phyloP scores from a whole-genome alignment of 2,329 filamentous ascomycete species.

The Chaetothyriales sp. region DNA sequence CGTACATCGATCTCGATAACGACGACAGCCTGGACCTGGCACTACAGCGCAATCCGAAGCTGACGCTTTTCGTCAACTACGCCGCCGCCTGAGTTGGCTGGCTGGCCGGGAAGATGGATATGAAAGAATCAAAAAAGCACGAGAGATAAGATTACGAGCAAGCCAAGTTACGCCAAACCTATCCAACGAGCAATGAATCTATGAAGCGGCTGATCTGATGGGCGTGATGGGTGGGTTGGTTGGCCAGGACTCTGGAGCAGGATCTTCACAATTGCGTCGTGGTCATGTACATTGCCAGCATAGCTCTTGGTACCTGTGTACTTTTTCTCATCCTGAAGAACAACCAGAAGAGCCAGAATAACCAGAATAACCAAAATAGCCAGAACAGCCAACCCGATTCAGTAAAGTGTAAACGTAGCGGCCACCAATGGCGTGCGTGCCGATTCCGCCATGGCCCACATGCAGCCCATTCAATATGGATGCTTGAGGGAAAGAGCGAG shows the following conservation, averaged over 20 bases:
- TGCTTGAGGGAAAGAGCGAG: neutral
- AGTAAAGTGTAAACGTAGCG: neutral
- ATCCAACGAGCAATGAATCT: neutral
- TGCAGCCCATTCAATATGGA: neutral
- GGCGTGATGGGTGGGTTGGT: neutral
- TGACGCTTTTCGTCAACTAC: slow-evolving; percentile 42
- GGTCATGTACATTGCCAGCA: neutral
- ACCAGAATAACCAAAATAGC: too few relatives aligned
- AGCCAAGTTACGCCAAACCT: neutral
- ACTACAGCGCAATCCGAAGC: slow-evolving; percentile 69
- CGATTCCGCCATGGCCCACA: neutral
- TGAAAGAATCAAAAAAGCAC: neutral
- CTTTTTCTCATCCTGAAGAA: neutral
- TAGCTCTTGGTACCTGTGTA: neutral
- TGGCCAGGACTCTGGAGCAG: neutral
- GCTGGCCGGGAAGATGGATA: neutral
- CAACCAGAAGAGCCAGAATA: too few relatives aligned
- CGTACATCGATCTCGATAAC: slow-evolving; percentile 59
- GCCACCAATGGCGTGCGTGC: neutral
- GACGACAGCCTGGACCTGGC: slow-evolving; percentile 71
- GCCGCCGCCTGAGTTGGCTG: slow-evolving; percentile 4
- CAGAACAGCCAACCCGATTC: too few relatives aligned
- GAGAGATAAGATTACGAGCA: neutral
- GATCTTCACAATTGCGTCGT: neutral
- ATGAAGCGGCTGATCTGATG: neutral